Base-by-base conservation (phyloP, 495 filamentous ascomycete genomes). In the Neurospora terricola region DNA sequence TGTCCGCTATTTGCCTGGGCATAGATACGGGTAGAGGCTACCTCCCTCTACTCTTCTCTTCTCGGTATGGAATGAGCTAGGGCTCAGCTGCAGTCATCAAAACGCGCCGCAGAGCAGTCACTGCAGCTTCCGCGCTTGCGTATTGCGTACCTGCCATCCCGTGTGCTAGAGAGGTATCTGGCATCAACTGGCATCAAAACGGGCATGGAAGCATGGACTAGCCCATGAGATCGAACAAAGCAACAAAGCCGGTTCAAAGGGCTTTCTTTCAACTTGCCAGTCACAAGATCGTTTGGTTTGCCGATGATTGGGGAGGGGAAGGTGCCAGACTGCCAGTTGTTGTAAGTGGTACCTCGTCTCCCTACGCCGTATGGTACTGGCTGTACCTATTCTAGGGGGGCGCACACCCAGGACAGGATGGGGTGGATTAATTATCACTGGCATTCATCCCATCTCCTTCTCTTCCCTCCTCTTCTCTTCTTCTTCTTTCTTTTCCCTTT, bases 391-490 rank as follows among this genome's bases (percentile, higher is more conserved):
- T 66, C 54, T 66, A 66, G 27, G 54, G 48, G 54, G 54, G 54
- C 54, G 54, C 54, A 34, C 54, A 66, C 54, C 54, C 14, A 18
- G 54, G 45, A 12, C 48, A 59, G 40, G 27, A 36, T 27, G 8
- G 36, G 69, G 69, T 36, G 27, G 54, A 39, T 69, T 74, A 48
- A 74, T 74, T 34, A 66, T 66, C 27, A 66, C 54, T 66, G 54
- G 27, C 54, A 34, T 34, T 66, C 54, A 66, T 34, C 54, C 72
- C 74, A 72, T 45, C 62, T 78, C 72, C 69, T 48, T 70, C 69
- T 66, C 75, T 78, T 73, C 66, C 78, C 72, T 74, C 71, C 75
- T 72, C 59, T 71, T 69, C 45, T 79, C 79, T 79, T 78, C 72
- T 69, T 69, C 75, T 78, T 71, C 54, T 77, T 72, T 9, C 4